phyloP scores from a whole-genome alignment of 257 asterid genomes.

The Plectranthus barbatus region DNA sequence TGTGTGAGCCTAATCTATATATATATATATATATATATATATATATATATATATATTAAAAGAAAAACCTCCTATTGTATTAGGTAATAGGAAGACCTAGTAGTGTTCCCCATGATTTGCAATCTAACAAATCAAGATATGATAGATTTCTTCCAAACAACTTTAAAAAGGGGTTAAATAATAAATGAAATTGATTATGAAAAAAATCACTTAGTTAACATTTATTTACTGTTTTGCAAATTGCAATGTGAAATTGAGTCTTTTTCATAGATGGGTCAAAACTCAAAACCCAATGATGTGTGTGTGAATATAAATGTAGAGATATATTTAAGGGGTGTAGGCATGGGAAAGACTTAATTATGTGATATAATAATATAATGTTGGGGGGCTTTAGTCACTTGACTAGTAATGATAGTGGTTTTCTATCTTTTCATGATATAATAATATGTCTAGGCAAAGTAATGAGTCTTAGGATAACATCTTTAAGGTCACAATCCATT shows the following conservation, averaged over 20 bases:
- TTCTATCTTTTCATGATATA: conserved; percentile 29
- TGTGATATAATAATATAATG: conserved; percentile 2
- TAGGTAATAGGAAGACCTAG: background rate
- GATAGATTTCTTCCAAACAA: background rate
- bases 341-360: conserved; percentile 12
- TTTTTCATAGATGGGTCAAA: background rate
- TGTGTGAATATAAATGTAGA: background rate
- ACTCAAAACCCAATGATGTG: background rate
- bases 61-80: background rate
- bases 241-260: background rate
- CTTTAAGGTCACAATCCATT: conserved; percentile 74
- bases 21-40: background rate
- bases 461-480: conserved; percentile 34
- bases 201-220: background rate
- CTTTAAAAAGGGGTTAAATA: background rate
- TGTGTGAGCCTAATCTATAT: background rate
- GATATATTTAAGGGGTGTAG: background rate
- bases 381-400: conserved; percentile 8
- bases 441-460: conserved; percentile 21
- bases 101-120: background rate
- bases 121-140: background rate
- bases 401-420: conserved; percentile 33
- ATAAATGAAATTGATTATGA: background rate
- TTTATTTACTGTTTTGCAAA: background rate
- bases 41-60: background rate